Evolutionary conservation across 78 protist genomes (phyloP).

Genomic region (Dictyostelium purpureum): DNA sequence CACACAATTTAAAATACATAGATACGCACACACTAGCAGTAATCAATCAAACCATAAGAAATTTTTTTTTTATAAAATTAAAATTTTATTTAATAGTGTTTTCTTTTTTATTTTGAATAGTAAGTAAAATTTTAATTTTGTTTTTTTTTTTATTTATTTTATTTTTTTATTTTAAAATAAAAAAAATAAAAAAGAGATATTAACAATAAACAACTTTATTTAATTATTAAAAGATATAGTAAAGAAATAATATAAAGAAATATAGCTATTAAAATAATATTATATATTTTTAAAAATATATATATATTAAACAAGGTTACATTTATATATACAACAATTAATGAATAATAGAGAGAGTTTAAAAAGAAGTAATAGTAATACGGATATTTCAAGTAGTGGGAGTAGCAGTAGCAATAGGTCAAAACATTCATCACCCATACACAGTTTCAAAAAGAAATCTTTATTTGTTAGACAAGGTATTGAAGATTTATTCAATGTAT

Average conservation of each 20-base stretch:
- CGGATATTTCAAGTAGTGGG: neutral
- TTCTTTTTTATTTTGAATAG: too few species aligned
- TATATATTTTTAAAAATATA: too few species aligned
- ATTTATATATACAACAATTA: conserved; percentile 2
- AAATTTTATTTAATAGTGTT: too few species aligned
- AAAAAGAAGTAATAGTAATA: conserved; percentile 20
- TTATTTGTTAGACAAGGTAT: conserved; percentile 11
- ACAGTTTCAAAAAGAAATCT: conserved; percentile 38
- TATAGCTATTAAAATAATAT: too few species aligned
- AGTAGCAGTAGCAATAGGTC: conserved; percentile 29
- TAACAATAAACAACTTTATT: neutral
- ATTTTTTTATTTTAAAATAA: neutral
- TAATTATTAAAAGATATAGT: too few species aligned
- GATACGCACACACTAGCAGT: too few species aligned
- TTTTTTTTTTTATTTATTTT: neutral
- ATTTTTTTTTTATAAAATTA: too few species aligned
- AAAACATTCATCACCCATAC: conserved; percentile 39
- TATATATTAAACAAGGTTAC: too few species aligned
- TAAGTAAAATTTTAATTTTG: too few species aligned
- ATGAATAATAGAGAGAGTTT: conserved; percentile 2
- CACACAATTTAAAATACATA: too few species aligned
- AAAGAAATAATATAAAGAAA: too few species aligned
- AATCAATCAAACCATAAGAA: too few species aligned
- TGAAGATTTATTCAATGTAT: conserved; percentile 39
- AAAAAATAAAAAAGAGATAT: neutral